A percentile compares a stretch with the other conserved stretches of the same genome.
These are phyloP conservation scores for Lepidopterella palustris DNA, from an alignment of 495 filamentous ascomycete genomes.

Conservation along the genomic window DNA sequence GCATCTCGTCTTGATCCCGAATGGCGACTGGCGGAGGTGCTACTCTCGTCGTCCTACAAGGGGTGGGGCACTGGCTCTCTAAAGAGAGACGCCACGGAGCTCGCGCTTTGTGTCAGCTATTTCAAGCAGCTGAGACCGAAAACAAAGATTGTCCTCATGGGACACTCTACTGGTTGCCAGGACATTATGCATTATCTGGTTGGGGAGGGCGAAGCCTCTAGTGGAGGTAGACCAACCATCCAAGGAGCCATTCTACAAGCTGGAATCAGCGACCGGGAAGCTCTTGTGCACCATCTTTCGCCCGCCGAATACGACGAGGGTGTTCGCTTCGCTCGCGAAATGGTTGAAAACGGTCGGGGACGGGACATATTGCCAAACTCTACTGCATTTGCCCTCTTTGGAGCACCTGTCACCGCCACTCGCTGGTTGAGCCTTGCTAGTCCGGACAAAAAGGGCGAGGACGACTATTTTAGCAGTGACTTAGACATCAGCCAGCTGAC, in stretches of 20 bases:
- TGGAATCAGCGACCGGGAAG: conserved; percentile 71
- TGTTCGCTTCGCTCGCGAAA: conserved; percentile 47
- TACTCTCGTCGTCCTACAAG: conserved; percentile 58
- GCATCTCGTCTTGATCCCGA: conserved; percentile 51
- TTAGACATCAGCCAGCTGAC: conserved; percentile 52
- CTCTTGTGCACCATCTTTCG: conserved; percentile 39
- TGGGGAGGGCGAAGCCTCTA: conserved; percentile 5
- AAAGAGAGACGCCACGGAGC: conserved; percentile 63
- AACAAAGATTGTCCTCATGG: conserved; percentile 73
- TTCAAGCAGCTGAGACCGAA: conserved; percentile 41
- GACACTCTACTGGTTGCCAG: conserved; percentile 84
- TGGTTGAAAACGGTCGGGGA: conserved; percentile 46
- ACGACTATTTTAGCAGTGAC: conserved; percentile 87
- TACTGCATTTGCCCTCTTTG: conserved; percentile 43
- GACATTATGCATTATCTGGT: conserved; percentile 72
- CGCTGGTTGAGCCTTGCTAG: conserved; percentile 63
- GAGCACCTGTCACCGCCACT: conserved; percentile 56
- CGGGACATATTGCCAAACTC: conserved; percentile 54
- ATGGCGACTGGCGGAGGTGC: conserved; percentile 57
- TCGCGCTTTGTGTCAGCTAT: conserved; percentile 64
- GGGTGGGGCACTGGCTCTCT: conserved; percentile 70
- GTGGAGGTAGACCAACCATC: conserved; percentile 41
- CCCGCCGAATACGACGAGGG: conserved; percentile 45
- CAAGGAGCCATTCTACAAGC: conserved; percentile 83
- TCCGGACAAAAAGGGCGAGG: conserved; percentile 55